Percentiles rank a stretch among this genome's conserved stretches.
These are phyloP conservation scores for Gentiana straminea DNA, from an alignment of 257 asterid genomes.

Conservation along the genomic window DNA sequence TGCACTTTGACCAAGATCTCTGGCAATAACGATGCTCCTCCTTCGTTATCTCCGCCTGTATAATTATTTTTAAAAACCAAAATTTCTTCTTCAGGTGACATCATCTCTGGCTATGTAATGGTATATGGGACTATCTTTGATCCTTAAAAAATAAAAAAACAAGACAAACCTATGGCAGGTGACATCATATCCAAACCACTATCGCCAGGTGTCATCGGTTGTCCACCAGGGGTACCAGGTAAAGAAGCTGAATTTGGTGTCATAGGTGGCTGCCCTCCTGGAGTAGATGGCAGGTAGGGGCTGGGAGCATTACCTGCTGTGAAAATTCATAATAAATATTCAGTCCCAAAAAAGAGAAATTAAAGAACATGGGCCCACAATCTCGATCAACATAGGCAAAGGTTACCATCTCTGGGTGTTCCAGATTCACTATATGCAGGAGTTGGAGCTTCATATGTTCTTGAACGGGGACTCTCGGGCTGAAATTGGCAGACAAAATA, in stretches of 20 bases:
- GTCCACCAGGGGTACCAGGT: slow-evolving; percentile 99
- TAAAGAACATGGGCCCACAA: slow-evolving; percentile 6
- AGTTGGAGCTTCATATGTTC: slow-evolving; percentile 94
- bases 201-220: slow-evolving; percentile 95
- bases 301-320: slow-evolving; percentile 90
- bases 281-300: slow-evolving; percentile 91
- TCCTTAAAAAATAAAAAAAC: neutral
- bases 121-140: too few relatives aligned
- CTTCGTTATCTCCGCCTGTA: slow-evolving; percentile 67
- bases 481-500: slow-evolving; percentile 20
- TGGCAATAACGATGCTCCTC: slow-evolving; percentile 75
- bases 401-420: slow-evolving; percentile 79
- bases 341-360: too few relatives aligned
- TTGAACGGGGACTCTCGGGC: slow-evolving; percentile 82
- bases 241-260: slow-evolving; percentile 91
- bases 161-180: slow-evolving; percentile 56
- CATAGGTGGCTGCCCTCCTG: slow-evolving; percentile 98
- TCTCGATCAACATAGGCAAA: slow-evolving; percentile 55
- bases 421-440: slow-evolving; percentile 83
- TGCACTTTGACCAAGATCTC: slow-evolving; percentile 75
- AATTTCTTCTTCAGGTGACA: neutral
- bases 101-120: neutral
- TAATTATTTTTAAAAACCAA: neutral
- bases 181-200: slow-evolving; percentile 84
- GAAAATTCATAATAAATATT: slow-evolving; percentile 5